Evolutionary conservation across 768 basidiomycete genomes (phyloP).

Genomic region (Daedaleopsis nitida): DNA sequence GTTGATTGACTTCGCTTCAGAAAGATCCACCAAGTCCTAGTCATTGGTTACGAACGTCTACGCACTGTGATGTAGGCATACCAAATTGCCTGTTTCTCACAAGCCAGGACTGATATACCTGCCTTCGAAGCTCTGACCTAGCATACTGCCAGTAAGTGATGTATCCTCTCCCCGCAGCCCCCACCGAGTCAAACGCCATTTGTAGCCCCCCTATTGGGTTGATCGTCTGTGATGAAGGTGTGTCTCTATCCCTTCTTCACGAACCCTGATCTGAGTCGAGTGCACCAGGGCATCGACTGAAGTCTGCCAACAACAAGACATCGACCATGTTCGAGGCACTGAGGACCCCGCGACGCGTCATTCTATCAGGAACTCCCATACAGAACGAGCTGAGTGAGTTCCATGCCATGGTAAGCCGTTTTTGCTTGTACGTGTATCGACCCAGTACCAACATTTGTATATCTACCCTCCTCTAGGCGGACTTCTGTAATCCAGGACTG

Average conservation of each 20-base stretch:
- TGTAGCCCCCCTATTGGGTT: constrained; percentile 86
- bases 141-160: constrained; percentile 61
- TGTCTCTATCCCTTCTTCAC: not conserved
- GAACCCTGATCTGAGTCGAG: not conserved
- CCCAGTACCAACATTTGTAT: no score
- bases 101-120: not conserved
- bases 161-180: not conserved
- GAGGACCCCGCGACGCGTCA: constrained; percentile 74
- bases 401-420: constrained; percentile 81
- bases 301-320: constrained; percentile 90
- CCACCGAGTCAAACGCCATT: no score
- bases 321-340: constrained; percentile 82
- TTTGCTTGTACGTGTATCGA: not conserved
- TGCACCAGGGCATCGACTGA: constrained; percentile 79
- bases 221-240: constrained; percentile 95
- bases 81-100: not conserved
- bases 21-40: constrained; percentile 78
- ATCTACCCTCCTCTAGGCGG: constrained; percentile 50
- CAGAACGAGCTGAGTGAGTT: constrained; percentile 97
- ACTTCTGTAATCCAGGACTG: constrained; percentile 93
- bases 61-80: constrained; percentile 73
- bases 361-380: constrained; percentile 95
- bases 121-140: constrained; percentile 49
- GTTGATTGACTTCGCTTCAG: constrained; percentile 36
- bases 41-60: constrained; percentile 94